Conservation (phyloP, 805 yeast species). For the Candida adriatica region DNA sequence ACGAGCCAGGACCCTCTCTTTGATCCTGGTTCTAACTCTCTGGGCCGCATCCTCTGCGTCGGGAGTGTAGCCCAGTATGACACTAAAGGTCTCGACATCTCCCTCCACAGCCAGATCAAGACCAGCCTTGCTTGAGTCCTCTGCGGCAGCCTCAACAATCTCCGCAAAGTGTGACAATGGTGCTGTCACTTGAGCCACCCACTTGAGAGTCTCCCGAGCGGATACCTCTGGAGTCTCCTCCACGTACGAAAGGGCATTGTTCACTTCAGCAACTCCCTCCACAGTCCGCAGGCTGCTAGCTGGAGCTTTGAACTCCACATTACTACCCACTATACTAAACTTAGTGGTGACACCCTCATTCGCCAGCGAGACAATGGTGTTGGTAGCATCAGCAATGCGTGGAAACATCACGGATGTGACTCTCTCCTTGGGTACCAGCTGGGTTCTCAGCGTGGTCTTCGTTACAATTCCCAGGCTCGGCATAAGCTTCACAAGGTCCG, state of each 20-base stretch:
- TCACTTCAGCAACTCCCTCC: conserved; percentile 38
- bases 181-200: conserved; percentile 80
- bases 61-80: conserved; percentile 51
- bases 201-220: conserved; percentile 73
- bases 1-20: conserved; percentile 50
- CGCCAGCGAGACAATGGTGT: conserved; percentile 53
- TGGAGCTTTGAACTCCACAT: conserved; percentile 28
- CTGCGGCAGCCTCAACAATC: conserved; percentile 52
- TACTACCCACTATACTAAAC: conserved; percentile 55
- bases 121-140: conserved; percentile 43
- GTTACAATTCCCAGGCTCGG: conserved; percentile 74
- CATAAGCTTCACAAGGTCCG: conserved; percentile 59
- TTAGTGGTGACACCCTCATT: conserved; percentile 56
- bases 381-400: conserved; percentile 61
- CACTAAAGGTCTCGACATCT: conserved; percentile 76
- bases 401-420: conserved; percentile 69
- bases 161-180: conserved; percentile 62
- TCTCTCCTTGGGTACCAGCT: conserved; percentile 59
- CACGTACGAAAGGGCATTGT: conserved; percentile 44
- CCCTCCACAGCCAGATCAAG: conserved; percentile 71
- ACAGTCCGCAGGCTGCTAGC: conserved; percentile 40
- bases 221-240: conserved; percentile 57
- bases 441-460: conserved; percentile 64
- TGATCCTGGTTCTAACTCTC: conserved; percentile 51
- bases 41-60: conserved; percentile 42